Evolutionary conservation across 768 basidiomycete genomes (phyloP), one percentile per base, ranked within the genome.

Genomic region (Naematelia aurantialba): DNA sequence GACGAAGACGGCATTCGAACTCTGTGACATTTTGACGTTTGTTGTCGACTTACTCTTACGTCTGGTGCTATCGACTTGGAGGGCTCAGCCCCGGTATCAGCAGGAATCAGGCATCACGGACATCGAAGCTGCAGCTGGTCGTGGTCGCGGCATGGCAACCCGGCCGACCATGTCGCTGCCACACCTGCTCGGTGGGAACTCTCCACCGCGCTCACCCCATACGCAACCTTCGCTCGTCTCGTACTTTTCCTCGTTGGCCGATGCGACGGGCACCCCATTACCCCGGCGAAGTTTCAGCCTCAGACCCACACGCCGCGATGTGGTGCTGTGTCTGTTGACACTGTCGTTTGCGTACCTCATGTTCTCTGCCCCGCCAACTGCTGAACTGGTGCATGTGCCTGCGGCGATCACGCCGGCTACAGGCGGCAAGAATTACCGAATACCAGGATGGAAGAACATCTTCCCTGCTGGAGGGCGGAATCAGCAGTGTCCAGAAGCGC

Each of bases 261-360:
- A 34, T 21, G 48, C 60, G 31, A 61, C 52, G n/a, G 12, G 53
- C 52, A 19, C 31, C 29, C 45, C 62, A 30, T 19, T 49, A 14
- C 52, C 21, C 45, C 34, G 27, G 29, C 26, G 4, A 51, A 24
- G 17, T 45, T 55, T 34, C 46, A 44, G 42, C 24, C 24, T 27
- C 22, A 59, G 70, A 29, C 73, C 73, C 0, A 69, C 68, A 14
- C 52, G 72, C 29, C 61, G 75, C 11, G 75, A 76, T 58, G n/a
- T 76, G 11, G 47, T 76, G n/a, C 47, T 74, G n/a, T 66, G 66
- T 53, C 52, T 73, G 3, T 21, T 73, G 26, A 74, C 75, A 12
- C 55, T 76, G 2, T 63, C 72, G 14, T 64, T 72, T 52, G 66
- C 68, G 0, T 74, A 70, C 55, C 53, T 74, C 19, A 21, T 71